A percentile compares a stretch with the other conserved stretches of the same genome.
These are phyloP conservation scores for Fomitopsis pinicola DNA, from an alignment of 1,284 basidiomycete species.

Conservation along the genomic window DNA sequence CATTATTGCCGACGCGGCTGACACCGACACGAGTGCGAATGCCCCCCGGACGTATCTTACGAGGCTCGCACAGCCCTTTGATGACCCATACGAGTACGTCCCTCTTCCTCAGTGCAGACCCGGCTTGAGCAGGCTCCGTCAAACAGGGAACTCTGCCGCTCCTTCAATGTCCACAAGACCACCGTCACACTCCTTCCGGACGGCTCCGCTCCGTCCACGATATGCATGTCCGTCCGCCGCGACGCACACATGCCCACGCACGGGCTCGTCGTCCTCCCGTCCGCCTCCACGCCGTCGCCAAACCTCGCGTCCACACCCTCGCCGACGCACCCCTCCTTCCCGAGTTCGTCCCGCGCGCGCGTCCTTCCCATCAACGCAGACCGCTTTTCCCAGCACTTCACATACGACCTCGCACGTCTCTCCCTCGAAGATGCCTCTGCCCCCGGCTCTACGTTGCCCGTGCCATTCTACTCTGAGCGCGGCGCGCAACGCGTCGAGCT, in stretches of 20 bases:
- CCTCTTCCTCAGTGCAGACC: not conserved
- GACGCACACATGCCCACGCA: constrained; percentile 19
- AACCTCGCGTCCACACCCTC: constrained; percentile 7
- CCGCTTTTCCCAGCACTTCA: constrained; percentile 20
- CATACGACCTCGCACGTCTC: constrained; percentile 14
- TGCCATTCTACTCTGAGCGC: constrained; percentile 10
- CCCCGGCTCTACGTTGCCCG: constrained; percentile 9
- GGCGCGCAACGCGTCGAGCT: constrained; percentile 19
- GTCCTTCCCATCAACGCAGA: constrained; percentile 22
- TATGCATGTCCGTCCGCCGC: constrained; percentile 15
- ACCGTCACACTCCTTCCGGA: constrained; percentile 4
- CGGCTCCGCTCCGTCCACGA: constrained; percentile 11
- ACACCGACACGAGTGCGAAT: not conserved
- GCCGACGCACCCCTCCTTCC: not conserved
- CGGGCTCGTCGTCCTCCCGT: constrained; percentile 17
- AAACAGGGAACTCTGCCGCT: constrained; percentile 19
- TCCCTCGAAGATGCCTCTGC: constrained; percentile 5
- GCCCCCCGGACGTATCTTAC: not conserved
- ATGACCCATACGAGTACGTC: constrained; percentile 19
- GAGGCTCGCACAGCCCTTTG: constrained; percentile 20
- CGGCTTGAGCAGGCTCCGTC: not conserved
- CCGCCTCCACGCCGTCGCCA: constrained; percentile 1
- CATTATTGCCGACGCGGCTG: not conserved
- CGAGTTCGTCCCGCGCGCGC: not conserved
- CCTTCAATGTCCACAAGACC: constrained; percentile 17